Conservation (phyloP, 1,284 basidiomycete species). For the Ganoderma meredithae region DNA sequence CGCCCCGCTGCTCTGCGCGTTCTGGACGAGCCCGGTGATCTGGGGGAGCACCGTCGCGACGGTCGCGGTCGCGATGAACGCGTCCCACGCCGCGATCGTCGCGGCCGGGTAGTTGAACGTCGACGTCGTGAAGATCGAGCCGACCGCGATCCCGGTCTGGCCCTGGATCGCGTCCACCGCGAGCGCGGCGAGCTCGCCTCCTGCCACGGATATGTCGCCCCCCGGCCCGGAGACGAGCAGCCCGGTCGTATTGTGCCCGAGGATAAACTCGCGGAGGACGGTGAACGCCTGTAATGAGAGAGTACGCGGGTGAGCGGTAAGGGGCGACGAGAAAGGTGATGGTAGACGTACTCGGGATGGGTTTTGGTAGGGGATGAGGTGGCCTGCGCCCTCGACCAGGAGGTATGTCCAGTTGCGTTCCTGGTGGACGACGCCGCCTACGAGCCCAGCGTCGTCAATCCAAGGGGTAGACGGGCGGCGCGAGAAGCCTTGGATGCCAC, state of each 20-base stretch:
- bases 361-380: constrained; percentile 38
- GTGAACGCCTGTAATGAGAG: constrained; percentile 29
- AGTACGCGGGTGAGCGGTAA: not conserved
- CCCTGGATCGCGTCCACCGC: constrained; percentile 54
- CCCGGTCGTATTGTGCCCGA: constrained; percentile 41
- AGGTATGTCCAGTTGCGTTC: constrained; percentile 44
- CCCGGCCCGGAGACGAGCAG: constrained; percentile 29
- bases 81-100: constrained; percentile 62
- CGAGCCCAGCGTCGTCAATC: constrained; percentile 37
- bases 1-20: constrained; percentile 8
- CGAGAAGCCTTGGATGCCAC: constrained; percentile 73
- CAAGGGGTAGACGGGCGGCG: constrained; percentile 67
- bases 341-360: constrained; percentile 52
- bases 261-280: constrained; percentile 41
- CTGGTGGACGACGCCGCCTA: constrained; percentile 43
- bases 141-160: constrained; percentile 35
- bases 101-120: constrained; percentile 42
- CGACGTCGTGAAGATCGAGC: constrained; percentile 33
- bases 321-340: not conserved
- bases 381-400: constrained; percentile 40
- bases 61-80: constrained; percentile 40
- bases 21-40: not conserved
- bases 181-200: constrained; percentile 56
- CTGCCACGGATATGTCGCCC: constrained; percentile 41
- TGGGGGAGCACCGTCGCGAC: constrained; percentile 21